Base-by-base conservation (phyloP, 2,329 filamentous ascomycete species). In the Fonsecaea pugnacius region DNA sequence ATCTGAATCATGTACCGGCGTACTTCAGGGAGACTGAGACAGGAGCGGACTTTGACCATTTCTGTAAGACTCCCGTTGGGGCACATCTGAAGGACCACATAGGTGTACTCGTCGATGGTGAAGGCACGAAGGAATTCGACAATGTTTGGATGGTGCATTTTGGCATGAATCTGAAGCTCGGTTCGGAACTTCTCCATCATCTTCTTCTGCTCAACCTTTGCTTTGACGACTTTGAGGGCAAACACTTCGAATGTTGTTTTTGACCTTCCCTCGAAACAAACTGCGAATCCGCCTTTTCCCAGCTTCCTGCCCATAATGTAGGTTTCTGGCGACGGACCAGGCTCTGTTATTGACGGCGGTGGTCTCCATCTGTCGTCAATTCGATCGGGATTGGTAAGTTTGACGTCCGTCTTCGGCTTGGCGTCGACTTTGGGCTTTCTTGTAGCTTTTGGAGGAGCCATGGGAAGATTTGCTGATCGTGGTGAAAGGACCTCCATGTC, bases 81-180 rank as follows among this genome's bases (percentile, higher is more conserved):
- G 76, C 95, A 99, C 51, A 99, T 82, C 76, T 99, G 94, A 32
- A 99, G 84, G 53, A 98, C 91, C 55, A 99, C 90, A 73, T 96
- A 99, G 63, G 95, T 98, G 76, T 89, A 93, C 69, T 87, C 88
- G 70, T 92, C 85, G 76, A 93, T 96, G 12, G 93, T 90, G 75
- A 99, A 99, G 36, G 95, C 95, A 71, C 94, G 88, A 73, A 96
- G 87, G 77, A 99, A 99, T 72, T 94, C 90, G 68, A 99, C 95
- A 70, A 99, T 94, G 76, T 97, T 96, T 59, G 91, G 90, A 74
- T 99, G 95, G 63, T 89, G 88, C 87, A 99, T 94, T 76, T 98
- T 99, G 50, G 95, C 97, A 79, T 99, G 95, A 66, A 99, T 97
- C 78, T 98, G 94, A 6, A 99, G 86, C 77, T 99, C 95, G 1